These are phyloP conservation scores for Acacia crassicarpa DNA, from an alignment of 306 rosid species.

Conservation along the genomic window DNA sequence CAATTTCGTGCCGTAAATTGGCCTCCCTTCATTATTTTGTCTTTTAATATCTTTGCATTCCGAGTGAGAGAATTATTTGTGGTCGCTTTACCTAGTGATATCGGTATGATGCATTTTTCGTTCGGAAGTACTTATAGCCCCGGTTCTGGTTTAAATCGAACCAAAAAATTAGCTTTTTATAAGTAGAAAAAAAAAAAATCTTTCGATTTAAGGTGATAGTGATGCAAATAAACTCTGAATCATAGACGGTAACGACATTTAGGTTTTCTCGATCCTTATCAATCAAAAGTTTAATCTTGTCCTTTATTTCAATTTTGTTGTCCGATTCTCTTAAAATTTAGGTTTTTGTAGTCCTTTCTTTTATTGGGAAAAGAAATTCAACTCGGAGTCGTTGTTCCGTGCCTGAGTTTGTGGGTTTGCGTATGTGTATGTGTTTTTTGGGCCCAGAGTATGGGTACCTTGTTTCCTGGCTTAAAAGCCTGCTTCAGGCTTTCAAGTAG, in stretches of 20 bases:
- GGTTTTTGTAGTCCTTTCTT: not conserved
- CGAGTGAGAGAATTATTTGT: not conserved
- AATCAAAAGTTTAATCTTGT: not conserved
- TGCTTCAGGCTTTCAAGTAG: not conserved
- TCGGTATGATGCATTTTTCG: not conserved
- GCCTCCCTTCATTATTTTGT: not conserved
- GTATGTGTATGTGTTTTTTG: not conserved
- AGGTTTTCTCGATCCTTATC: not conserved
- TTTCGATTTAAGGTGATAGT: not conserved
- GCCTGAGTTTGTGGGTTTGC: not conserved
- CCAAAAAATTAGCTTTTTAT: not conserved
- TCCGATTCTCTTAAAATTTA: not conserved
- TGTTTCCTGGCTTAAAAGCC: not conserved
- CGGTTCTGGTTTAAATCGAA: not conserved
- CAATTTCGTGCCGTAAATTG: not conserved
- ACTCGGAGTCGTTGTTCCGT: not conserved
- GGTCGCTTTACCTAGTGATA: not conserved
- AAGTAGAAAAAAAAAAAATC: not conserved
- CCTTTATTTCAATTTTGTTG: not conserved
- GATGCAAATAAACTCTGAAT: not conserved
- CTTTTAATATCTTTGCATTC: not conserved
- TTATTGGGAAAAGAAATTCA: not conserved
- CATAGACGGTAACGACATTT: not conserved
- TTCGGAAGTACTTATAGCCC: not conserved
- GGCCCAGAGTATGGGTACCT: not conserved